Conservation (phyloP, 2,329 filamentous ascomycete genomes). For the Zymoseptoria passerinii region DNA sequence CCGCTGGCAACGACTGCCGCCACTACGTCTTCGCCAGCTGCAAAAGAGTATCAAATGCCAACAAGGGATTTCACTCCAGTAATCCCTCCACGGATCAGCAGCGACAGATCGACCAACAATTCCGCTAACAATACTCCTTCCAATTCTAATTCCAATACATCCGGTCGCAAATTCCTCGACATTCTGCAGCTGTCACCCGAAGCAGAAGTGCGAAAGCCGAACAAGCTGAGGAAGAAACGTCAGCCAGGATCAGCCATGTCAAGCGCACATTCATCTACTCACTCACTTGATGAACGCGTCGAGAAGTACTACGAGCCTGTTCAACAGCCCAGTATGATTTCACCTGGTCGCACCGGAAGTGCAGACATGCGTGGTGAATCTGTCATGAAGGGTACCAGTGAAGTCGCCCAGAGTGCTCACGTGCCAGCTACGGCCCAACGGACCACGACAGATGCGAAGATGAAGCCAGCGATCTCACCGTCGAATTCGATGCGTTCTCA, state of each 20-base stretch:
- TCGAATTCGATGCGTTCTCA: conserved; percentile 68
- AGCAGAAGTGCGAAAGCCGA: conserved; percentile 57
- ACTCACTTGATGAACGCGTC: conserved; percentile 46
- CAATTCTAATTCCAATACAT: conserved; percentile 13
- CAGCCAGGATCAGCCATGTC: conserved; percentile 67
- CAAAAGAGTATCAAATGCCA: conserved; percentile 24
- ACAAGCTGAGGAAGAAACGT: conserved; percentile 88
- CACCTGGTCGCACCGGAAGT: conserved; percentile 17
- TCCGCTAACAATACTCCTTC: conserved; percentile 24
- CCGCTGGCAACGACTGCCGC: conserved; percentile 25
- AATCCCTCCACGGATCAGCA: conserved; percentile 23
- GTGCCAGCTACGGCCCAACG: conserved; percentile 58
- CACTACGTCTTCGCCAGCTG: conserved; percentile 23
- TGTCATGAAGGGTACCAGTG: conserved; percentile 26
- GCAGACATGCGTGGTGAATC: conserved; percentile 1
- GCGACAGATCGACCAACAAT: conserved; percentile 20
- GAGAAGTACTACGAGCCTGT: conserved; percentile 13
- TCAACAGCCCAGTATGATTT: conserved; percentile 21
- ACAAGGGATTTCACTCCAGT: conserved; percentile 32
- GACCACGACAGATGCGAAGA: conserved; percentile 50
- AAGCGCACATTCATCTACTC: conserved; percentile 83
- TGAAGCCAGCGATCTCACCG: conserved; percentile 64
- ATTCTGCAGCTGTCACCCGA: conserved; percentile 63
- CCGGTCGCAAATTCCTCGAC: conserved; percentile 44
- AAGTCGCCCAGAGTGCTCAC: conserved; percentile 21